A percentile compares a stretch with the other conserved stretches of the same genome.
Conservation (phyloP, 2,329 filamentous ascomycete genomes). For the Beauveria brongniartii region DNA sequence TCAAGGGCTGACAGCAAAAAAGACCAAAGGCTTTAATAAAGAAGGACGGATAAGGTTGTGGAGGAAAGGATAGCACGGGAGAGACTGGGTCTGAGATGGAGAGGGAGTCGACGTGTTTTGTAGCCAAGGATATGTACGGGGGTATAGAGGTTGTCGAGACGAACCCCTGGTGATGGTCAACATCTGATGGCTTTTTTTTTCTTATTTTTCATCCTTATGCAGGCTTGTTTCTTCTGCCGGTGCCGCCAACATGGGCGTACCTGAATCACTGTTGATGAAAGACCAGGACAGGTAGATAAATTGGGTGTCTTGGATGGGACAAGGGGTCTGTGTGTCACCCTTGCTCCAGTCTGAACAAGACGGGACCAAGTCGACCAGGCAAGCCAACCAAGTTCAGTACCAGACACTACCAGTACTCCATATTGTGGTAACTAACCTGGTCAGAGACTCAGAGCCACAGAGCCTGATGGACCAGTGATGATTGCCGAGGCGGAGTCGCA, state of each 20-base stretch:
- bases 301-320: slow-evolving; percentile 25
- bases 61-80: slow-evolving; percentile 6
- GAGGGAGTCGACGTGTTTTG: slow-evolving; percentile 16
- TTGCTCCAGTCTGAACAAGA: slow-evolving; percentile 12
- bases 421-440: not conserved
- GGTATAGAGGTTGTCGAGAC: slow-evolving; percentile 5
- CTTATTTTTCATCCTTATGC: slow-evolving; percentile 7
- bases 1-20: not conserved
- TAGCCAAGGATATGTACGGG: slow-evolving; percentile 9
- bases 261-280: slow-evolving; percentile 23
- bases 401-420: no score
- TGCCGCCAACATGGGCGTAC: slow-evolving; percentile 15
- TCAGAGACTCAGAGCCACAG: not conserved
- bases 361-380: not conserved
- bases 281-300: slow-evolving; percentile 18
- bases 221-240: slow-evolving; percentile 6
- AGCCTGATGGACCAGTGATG: not conserved
- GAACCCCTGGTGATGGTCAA: slow-evolving; percentile 4
- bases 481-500: slow-evolving; percentile 7
- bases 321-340: slow-evolving; percentile 27
- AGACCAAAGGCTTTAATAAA: not conserved
- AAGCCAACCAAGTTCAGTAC: not conserved
- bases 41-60: slow-evolving; percentile 9
- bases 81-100: slow-evolving; percentile 13
- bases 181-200: not conserved